Conservation (phyloP, 2,329 filamentous ascomycete genomes). For the Acephala macrosclerotiorum region DNA sequence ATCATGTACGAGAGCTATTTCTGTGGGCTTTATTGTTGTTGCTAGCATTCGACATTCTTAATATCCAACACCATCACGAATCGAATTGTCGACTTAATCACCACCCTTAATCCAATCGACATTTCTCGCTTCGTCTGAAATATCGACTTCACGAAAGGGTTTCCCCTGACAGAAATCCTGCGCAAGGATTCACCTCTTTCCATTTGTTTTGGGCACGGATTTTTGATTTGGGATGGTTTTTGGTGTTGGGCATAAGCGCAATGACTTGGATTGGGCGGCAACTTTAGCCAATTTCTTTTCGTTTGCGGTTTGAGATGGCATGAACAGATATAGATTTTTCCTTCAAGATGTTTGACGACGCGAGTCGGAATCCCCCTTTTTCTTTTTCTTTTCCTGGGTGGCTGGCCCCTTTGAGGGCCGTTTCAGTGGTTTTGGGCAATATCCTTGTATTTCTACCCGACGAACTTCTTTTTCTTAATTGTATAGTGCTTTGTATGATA, state of each 20-base stretch:
- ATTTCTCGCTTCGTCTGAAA: slow-evolving; percentile 1
- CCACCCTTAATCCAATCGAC: background rate
- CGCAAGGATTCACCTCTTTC: background rate
- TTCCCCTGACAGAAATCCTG: background rate
- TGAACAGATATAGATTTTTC: background rate
- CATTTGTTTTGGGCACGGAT: slow-evolving; percentile 1
- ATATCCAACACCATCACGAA: background rate
- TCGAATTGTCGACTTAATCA: background rate
- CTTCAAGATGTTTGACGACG: slow-evolving; percentile 5
- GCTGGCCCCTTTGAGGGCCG: background rate
- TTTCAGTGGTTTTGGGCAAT: background rate
- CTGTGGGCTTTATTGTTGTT: slow-evolving; percentile 1
- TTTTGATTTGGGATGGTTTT: background rate
- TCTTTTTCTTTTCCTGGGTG: background rate
- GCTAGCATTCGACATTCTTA: background rate
- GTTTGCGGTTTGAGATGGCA: background rate
- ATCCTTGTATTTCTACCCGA: slow-evolving; percentile 7
- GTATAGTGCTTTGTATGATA: slow-evolving; percentile 4
- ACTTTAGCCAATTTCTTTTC: background rate
- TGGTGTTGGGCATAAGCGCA: slow-evolving; percentile 5
- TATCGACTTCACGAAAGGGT: background rate
- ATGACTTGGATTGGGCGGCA: background rate
- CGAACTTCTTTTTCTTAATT: background rate
- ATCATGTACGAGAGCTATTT: slow-evolving; percentile 26
- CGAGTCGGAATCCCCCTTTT: background rate